A percentile compares a stretch with the other conserved stretches of the same genome.
phyloP scores from a whole-genome alignment of 2,329 filamentous ascomycete genomes.

The Aureobasidium uvarum region DNA sequence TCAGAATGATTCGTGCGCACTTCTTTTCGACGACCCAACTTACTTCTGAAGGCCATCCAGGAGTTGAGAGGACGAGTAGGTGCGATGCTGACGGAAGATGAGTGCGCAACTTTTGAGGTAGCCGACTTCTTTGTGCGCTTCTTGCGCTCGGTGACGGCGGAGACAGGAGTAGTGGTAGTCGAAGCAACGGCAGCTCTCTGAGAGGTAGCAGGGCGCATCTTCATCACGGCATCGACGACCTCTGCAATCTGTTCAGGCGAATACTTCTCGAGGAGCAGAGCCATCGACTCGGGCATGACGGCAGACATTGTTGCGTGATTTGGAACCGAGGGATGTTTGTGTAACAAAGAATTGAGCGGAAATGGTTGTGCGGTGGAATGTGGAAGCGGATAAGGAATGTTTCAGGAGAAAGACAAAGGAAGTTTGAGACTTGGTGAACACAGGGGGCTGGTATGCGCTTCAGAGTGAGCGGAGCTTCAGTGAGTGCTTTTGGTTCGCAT shows the following conservation, averaged over 20 bases:
- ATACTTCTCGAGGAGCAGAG: constrained; percentile 24
- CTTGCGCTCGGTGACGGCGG: constrained; percentile 22
- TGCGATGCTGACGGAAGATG: constrained; percentile 7
- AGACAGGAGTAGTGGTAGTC: neutral
- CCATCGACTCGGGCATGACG: constrained; percentile 8
- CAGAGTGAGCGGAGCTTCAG: neutral
- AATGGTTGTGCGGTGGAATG: constrained; percentile 27
- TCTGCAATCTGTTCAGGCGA: constrained; percentile 20
- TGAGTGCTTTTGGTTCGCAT: neutral
- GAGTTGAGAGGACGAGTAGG: constrained; percentile 38
- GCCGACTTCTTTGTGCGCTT: constrained; percentile 30
- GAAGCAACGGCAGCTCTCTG: neutral
- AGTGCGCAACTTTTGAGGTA: constrained; percentile 3
- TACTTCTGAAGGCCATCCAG: constrained; percentile 42
- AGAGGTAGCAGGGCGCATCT: constrained; percentile 9
- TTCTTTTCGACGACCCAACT: constrained; percentile 22
- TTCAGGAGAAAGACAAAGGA: constrained; percentile 14
- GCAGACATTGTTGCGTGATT: constrained; percentile 5
- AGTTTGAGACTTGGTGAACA: neutral
- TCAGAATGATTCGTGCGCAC: constrained; percentile 5
- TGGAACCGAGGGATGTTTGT: constrained; percentile 11
- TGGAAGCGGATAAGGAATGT: constrained; percentile 18
- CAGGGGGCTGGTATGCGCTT: constrained; percentile 6
- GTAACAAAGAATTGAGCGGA: constrained; percentile 35
- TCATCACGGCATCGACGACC: constrained; percentile 7